These are phyloP conservation scores for Hypericum perforatum DNA, from an alignment of 345 rosid species.

Conservation along the genomic window DNA sequence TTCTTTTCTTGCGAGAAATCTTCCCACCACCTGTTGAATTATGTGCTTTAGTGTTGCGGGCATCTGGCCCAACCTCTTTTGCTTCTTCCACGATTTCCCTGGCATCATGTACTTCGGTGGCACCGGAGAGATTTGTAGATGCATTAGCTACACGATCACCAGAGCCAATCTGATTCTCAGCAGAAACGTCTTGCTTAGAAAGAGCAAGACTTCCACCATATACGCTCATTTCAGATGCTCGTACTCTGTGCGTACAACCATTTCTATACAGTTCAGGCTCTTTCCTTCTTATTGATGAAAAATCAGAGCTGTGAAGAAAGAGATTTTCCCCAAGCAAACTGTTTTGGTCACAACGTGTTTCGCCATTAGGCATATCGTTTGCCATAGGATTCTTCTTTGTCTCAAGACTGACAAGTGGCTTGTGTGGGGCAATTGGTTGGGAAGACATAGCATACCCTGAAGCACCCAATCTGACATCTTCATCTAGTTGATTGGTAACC, in stretches of 20 bases:
- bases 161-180: slow-evolving; percentile 12
- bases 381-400: slow-evolving; percentile 20
- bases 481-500: slow-evolving; percentile 9
- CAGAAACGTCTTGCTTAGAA: slow-evolving; percentile 21
- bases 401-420: slow-evolving; percentile 18
- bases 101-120: slow-evolving; percentile 12
- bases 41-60: slow-evolving; percentile 3
- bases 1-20: slow-evolving; percentile 23
- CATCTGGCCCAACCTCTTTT: slow-evolving; percentile 13
- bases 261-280: slow-evolving; percentile 42
- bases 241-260: slow-evolving; percentile 52
- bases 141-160: slow-evolving; percentile 18
- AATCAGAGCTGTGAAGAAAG: slow-evolving; percentile 40
- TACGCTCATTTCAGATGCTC: slow-evolving; percentile 36
- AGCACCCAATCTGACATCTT: slow-evolving; percentile 21
- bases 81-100: slow-evolving; percentile 19
- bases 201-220: slow-evolving; percentile 27
- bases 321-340: slow-evolving; percentile 31
- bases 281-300: slow-evolving; percentile 56
- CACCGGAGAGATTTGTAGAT: slow-evolving; percentile 4
- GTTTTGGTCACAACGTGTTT: slow-evolving; percentile 22
- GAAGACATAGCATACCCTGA: slow-evolving; percentile 23
- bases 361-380: slow-evolving; percentile 19
- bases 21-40: slow-evolving; percentile 4
- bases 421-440: slow-evolving; percentile 24